Evolutionary conservation across 2,329 filamentous ascomycete species (phyloP).

Genomic region (Fusarium equiseti): DNA sequence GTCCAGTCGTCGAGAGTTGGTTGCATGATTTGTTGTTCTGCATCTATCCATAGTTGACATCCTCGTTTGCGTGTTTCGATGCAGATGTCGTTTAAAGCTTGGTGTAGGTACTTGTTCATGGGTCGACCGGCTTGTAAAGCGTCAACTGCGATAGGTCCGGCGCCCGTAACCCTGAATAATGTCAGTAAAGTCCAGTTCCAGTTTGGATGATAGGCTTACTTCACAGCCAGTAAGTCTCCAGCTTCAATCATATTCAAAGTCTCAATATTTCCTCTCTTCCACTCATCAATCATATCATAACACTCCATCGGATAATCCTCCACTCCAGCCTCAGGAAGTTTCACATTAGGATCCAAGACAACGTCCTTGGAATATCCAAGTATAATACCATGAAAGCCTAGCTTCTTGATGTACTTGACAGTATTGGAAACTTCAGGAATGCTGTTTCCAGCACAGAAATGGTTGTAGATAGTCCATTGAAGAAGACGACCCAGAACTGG

Average conservation of each 20-base stretch:
- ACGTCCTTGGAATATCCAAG: constrained; percentile 66
- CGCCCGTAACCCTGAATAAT: constrained; percentile 55
- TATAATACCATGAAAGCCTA: constrained; percentile 66
- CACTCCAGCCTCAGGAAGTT: background rate
- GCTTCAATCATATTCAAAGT: constrained; percentile 63
- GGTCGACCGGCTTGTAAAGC: constrained; percentile 52
- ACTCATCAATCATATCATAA: constrained; percentile 54
- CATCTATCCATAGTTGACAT: constrained; percentile 59
- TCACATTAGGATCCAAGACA: constrained; percentile 48
- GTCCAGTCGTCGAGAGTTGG: constrained; percentile 51
- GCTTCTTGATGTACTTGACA: constrained; percentile 57
- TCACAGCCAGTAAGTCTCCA: constrained; percentile 71
- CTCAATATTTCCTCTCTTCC: constrained; percentile 65
- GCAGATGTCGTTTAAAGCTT: constrained; percentile 57
- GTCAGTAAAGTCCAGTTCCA: background rate
- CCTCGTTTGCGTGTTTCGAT: constrained; percentile 50
- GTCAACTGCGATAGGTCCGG: constrained; percentile 54
- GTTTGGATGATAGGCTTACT: constrained; percentile 52
- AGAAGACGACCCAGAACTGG: constrained; percentile 56
- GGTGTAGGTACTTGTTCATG: constrained; percentile 54
- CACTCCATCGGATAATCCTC: constrained; percentile 27
- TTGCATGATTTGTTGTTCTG: constrained; percentile 60
- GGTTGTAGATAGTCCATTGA: constrained; percentile 63
- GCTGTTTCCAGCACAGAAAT: constrained; percentile 68
- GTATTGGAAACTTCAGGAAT: constrained; percentile 60